phyloP scores from a whole-genome alignment of 345 rosid genomes.

The Acer campestre region DNA sequence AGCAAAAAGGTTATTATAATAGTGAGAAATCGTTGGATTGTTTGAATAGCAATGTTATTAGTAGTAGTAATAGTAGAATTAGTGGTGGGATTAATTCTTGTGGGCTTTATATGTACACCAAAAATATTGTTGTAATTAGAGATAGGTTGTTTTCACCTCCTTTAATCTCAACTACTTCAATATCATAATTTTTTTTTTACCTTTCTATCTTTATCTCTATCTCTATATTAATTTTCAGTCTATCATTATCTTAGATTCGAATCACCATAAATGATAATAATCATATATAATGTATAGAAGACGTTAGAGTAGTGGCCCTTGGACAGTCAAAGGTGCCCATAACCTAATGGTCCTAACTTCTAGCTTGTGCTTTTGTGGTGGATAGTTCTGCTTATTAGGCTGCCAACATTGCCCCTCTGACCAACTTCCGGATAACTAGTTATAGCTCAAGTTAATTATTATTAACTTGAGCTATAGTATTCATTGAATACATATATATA shows the following conservation, averaged over 20 bases:
- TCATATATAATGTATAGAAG: neutral
- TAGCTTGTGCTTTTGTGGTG: neutral
- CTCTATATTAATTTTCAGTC: too few relatives aligned
- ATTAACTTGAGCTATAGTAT: neutral
- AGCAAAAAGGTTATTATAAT: slow-evolving; percentile 14
- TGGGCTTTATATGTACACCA: neutral
- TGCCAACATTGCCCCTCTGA: slow-evolving; percentile 3
- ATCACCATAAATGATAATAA: too few relatives aligned
- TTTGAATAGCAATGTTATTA: neutral
- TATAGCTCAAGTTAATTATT: too few relatives aligned
- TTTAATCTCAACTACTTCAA: slow-evolving; percentile 1
- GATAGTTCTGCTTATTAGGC: neutral
- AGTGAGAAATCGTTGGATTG: slow-evolving; percentile 13
- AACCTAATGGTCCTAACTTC: neutral
- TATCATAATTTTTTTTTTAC: neutral
- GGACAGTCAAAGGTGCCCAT: neutral
- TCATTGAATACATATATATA: neutral
- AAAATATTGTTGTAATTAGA: neutral
- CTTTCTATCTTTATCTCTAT: too few relatives aligned
- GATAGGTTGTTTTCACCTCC: slow-evolving; percentile 11
- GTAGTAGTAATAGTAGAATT: neutral
- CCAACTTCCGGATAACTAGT: neutral
- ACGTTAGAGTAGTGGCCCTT: neutral
- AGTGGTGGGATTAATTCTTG: neutral
- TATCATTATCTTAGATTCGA: too few relatives aligned